Conservation (phyloP, 768 basidiomycete genomes). For the Lyophyllum atratum region DNA sequence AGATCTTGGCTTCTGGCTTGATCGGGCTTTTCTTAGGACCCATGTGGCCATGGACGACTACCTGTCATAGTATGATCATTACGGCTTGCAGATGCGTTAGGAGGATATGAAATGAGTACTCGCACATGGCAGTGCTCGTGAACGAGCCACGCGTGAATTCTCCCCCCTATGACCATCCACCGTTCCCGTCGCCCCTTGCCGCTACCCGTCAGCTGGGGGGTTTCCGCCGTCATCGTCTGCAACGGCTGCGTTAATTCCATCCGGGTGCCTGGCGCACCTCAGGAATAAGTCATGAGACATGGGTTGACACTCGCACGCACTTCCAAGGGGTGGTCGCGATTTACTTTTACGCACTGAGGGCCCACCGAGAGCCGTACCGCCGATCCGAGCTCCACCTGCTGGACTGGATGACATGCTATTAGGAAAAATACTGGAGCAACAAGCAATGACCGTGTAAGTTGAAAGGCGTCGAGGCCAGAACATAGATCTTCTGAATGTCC, state of each 20-base stretch:
- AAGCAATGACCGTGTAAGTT: too few species aligned
- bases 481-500: not conserved
- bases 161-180: not conserved
- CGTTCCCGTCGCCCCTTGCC: not conserved
- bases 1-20: not conserved
- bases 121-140: not conserved
- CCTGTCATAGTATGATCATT: not conserved
- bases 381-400: too few species aligned
- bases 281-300: not conserved
- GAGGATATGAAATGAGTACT: not conserved
- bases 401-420: too few species aligned
- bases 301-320: not conserved
- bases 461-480: too few species aligned
- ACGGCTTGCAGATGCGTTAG: not conserved
- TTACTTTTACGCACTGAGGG: not conserved
- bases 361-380: not conserved
- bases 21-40: not conserved
- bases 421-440: too few species aligned
- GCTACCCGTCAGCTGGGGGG: not conserved
- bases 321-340: not conserved
- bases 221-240: not conserved
- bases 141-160: not conserved
- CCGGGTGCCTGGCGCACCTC: not conserved
- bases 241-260: not conserved
- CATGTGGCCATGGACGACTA: not conserved